A percentile compares a stretch with the other conserved stretches of the same genome.
These are phyloP conservation scores for Rhododendron henanense DNA, from an alignment of 148 eudicot species.

Conservation along the genomic window DNA sequence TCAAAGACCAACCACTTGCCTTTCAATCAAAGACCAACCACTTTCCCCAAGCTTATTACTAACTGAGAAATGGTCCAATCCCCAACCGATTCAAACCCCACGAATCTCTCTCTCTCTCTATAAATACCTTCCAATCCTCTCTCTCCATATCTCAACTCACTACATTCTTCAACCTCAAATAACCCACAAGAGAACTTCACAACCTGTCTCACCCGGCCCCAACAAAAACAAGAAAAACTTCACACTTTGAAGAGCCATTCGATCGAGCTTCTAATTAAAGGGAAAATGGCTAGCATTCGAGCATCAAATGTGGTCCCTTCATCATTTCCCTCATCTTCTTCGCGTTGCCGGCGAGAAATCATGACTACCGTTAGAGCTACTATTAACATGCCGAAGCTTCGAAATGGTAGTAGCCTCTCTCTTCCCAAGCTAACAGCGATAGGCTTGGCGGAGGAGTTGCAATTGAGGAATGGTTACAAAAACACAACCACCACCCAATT, in stretches of 20 bases:
- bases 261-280: neutral
- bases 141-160: neutral
- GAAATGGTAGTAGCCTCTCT: neutral
- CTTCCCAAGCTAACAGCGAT: neutral
- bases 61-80: neutral
- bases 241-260: neutral
- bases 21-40: too few species aligned
- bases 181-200: neutral
- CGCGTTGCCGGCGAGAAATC: neutral
- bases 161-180: neutral
- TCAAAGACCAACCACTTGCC: neutral
- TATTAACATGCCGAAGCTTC: neutral
- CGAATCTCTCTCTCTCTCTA: neutral
- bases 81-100: neutral
- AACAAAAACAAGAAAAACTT: neutral
- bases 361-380: neutral
- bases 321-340: neutral
- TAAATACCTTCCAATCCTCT: neutral
- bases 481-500: neutral
- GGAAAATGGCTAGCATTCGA: neutral
- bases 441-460: too few species aligned
- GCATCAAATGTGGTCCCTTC: neutral
- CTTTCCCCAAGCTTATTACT: too few species aligned
- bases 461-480: too few species aligned
- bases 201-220: neutral